Percentiles rank a stretch among this genome's conserved stretches.
Conservation (phyloP, 805 yeast species). For the Nakazawaea populi region DNA sequence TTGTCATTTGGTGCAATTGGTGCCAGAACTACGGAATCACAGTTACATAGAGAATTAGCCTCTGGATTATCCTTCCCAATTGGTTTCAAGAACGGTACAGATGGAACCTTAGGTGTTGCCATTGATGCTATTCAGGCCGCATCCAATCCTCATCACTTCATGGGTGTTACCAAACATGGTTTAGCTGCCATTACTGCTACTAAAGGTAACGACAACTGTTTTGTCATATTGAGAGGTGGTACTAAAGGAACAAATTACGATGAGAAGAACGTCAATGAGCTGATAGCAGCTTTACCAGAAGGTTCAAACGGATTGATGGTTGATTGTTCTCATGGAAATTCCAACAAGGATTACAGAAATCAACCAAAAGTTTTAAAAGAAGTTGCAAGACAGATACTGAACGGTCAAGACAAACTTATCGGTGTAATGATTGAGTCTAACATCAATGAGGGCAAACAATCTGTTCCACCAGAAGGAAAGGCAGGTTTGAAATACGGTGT, state of each 20-base stretch:
- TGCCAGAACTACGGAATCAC: constrained; percentile 98
- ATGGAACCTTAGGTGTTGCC: constrained; percentile 89
- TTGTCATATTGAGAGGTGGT: constrained; percentile 95
- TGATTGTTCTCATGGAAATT: constrained; percentile 98
- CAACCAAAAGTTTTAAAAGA: constrained; percentile 88
- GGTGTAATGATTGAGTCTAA: constrained; percentile 97
- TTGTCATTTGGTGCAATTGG: constrained; percentile 97
- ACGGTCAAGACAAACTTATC: constrained; percentile 74
- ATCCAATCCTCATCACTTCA: constrained; percentile 85
- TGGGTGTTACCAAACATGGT: constrained; percentile 97
- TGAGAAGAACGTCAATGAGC: constrained; percentile 66
- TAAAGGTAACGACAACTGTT: constrained; percentile 91
- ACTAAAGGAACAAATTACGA: constrained; percentile 91
- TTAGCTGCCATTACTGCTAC: constrained; percentile 95
- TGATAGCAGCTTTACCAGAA: constrained; percentile 55
- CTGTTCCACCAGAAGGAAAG: constrained; percentile 53
- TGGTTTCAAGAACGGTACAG: constrained; percentile 98
- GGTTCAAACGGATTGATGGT: constrained; percentile 68
- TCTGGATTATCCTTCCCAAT: constrained; percentile 98
- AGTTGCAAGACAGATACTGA: constrained; percentile 76
- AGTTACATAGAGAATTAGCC: constrained; percentile 94
- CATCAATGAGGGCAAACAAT: constrained; percentile 87
- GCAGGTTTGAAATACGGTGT: constrained; percentile 82
- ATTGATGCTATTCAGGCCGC: constrained; percentile 94
- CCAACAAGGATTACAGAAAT: constrained; percentile 87